These are phyloP conservation scores for Saccharomycopsis fermentans DNA, from an alignment of 805 yeast species.

Conservation along the genomic window DNA sequence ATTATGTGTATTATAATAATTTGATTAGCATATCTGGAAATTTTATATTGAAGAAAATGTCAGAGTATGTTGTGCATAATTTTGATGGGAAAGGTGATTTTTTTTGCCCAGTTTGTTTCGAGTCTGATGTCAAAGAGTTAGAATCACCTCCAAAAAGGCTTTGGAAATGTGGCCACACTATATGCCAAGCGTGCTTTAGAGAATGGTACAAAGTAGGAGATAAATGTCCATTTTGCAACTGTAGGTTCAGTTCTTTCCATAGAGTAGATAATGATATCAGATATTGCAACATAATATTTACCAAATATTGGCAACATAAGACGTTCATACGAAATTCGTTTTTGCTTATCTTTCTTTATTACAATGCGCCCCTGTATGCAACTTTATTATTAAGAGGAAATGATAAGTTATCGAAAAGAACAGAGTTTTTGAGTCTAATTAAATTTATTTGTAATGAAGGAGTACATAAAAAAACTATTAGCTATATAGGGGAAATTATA, in stretches of 20 bases:
- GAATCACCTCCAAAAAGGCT: background rate
- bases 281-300: background rate
- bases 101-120: slow-evolving; percentile 11
- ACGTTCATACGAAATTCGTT: background rate
- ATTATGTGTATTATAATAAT: slow-evolving; percentile 5
- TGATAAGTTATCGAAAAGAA: background rate
- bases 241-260: background rate
- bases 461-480: background rate
- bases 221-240: slow-evolving; percentile 11
- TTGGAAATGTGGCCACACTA: slow-evolving; percentile 10
- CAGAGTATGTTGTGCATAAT: background rate
- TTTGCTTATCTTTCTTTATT: background rate
- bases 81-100: slow-evolving; percentile 3
- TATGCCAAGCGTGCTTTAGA: slow-evolving; percentile 7
- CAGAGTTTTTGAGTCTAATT: background rate
- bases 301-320: slow-evolving; percentile 1
- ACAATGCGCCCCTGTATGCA: background rate
- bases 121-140: background rate
- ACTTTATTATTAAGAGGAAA: background rate
- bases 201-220: slow-evolving; percentile 7
- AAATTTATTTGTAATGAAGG: background rate
- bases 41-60: slow-evolving; percentile 3
- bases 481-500: background rate
- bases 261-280: background rate
- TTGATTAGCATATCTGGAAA: slow-evolving; percentile 3